Percentiles rank a stretch among this genome's conserved stretches.
Conservation (phyloP, 2,329 filamentous ascomycete species). For the Byssothecium circinans region DNA sequence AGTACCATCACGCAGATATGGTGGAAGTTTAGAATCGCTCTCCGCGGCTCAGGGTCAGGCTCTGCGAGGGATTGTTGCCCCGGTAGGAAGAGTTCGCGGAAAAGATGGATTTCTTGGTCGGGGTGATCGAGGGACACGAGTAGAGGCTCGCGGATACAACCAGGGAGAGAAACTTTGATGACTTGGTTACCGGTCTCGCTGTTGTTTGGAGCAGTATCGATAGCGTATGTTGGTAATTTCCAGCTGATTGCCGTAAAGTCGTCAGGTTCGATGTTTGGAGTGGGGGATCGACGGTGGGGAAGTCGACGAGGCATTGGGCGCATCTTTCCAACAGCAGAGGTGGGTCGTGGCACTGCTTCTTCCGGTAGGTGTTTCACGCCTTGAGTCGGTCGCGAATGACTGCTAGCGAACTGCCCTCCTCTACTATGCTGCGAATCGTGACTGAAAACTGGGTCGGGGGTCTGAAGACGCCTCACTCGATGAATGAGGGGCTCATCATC, state of each 20-base stretch:
- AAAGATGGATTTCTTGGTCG: slow-evolving; percentile 26
- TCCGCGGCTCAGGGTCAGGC: slow-evolving; percentile 23
- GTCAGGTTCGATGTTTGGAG: background rate
- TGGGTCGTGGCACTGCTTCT: too few species aligned
- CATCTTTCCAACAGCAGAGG: too few species aligned
- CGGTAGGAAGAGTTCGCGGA: slow-evolving; percentile 34
- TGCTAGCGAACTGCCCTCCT: too few species aligned
- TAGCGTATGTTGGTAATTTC: slow-evolving; percentile 22
- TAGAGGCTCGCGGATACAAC: slow-evolving; percentile 40
- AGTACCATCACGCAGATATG: slow-evolving; percentile 36
- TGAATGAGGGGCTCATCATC: slow-evolving; percentile 22
- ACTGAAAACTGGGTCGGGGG: background rate
- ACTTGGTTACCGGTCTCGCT: slow-evolving; percentile 11
- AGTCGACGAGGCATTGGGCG: background rate
- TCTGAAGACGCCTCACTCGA: slow-evolving; percentile 10
- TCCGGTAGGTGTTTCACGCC: too few species aligned
- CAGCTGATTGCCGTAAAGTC: slow-evolving; percentile 10
- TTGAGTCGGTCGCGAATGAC: too few species aligned
- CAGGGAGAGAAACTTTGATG: slow-evolving; percentile 42
- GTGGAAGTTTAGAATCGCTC: slow-evolving; percentile 38
- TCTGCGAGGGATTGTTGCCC: slow-evolving; percentile 17
- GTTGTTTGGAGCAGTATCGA: slow-evolving; percentile 12
- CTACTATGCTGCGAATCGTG: background rate
- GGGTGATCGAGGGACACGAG: slow-evolving; percentile 28
- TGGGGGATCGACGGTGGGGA: background rate